A percentile compares a stretch with the other conserved stretches of the same genome.
phyloP scores from a whole-genome alignment of 1,284 basidiomycete genomes.

The Irpex sp. region DNA sequence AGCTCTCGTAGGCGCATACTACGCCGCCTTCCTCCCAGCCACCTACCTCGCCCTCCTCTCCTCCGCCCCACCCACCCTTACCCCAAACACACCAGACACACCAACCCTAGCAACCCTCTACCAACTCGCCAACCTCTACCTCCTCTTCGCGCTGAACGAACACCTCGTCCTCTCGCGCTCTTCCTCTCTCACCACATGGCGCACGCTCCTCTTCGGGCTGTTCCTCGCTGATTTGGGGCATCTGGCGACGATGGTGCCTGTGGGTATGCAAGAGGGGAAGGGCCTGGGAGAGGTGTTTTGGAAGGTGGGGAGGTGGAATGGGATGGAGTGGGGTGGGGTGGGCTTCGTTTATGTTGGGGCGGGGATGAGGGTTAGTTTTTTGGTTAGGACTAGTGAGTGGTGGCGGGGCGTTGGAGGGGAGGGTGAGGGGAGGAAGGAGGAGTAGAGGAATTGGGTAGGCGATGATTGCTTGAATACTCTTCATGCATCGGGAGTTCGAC shows the following conservation, averaged over 20 bases:
- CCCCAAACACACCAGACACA: conserved; percentile 16
- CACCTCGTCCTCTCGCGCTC: conserved; percentile 41
- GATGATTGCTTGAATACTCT: too few relatives aligned
- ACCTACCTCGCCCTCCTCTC: conserved; percentile 38
- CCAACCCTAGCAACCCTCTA: conserved; percentile 36
- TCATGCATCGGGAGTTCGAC: too few relatives aligned
- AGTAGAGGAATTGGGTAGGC: too few relatives aligned
- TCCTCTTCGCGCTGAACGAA: conserved; percentile 50
- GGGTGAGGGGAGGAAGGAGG: conserved; percentile 10
- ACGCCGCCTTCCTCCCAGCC: conserved; percentile 34
- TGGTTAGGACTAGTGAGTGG: conserved; percentile 13
- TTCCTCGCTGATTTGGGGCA: conserved; percentile 48
- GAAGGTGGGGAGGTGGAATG: conserved; percentile 38
- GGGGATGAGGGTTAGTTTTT: conserved; percentile 33
- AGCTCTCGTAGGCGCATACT: conserved; percentile 43
- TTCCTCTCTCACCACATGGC: conserved; percentile 36
- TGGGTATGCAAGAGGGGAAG: conserved; percentile 31
- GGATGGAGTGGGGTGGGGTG: conserved; percentile 50
- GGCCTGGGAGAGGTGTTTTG: conserved; percentile 32
- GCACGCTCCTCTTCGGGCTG: conserved; percentile 36
- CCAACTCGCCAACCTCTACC: conserved; percentile 47
- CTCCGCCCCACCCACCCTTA: conserved; percentile 12
- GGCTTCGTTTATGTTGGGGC: conserved; percentile 47
- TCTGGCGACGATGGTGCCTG: conserved; percentile 39
- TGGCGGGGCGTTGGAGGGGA: conserved; percentile 22